phyloP scores from a whole-genome alignment of 805 yeast species.

The Kodamaea fukazawae region DNA sequence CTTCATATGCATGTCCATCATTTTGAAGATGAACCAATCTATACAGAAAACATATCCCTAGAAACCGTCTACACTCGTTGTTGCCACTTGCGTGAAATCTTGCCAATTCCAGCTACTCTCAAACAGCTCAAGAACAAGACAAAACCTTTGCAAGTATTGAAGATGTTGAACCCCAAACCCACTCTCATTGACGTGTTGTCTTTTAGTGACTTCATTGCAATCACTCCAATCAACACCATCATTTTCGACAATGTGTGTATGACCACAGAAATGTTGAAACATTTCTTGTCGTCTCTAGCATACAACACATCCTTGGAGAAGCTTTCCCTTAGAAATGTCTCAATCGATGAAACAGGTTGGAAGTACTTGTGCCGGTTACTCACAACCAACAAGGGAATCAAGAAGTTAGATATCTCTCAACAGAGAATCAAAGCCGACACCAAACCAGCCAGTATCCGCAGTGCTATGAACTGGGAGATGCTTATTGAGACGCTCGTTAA shows the following conservation, averaged over 20 bases:
- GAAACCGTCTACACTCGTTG: conserved; percentile 51
- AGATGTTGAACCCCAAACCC: conserved; percentile 57
- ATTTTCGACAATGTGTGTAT: conserved; percentile 57
- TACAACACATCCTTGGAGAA: conserved; percentile 47
- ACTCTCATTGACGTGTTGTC: conserved; percentile 56
- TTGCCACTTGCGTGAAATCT: conserved; percentile 48
- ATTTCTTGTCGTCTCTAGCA: conserved; percentile 46
- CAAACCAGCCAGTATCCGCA: conserved; percentile 34
- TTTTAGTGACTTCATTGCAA: conserved; percentile 55
- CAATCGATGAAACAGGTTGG: conserved; percentile 55
- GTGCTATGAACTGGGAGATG: conserved; percentile 53
- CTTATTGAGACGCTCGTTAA: conserved; percentile 40
- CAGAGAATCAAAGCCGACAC: conserved; percentile 50
- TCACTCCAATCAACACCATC: conserved; percentile 53
- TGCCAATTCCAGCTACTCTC: conserved; percentile 50
- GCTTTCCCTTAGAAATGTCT: conserved; percentile 53
- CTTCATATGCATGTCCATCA: conserved; percentile 58
- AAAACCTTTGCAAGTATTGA: conserved; percentile 52
- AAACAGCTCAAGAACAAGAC: conserved; percentile 52
- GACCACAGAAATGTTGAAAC: conserved; percentile 52
- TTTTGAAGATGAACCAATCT: conserved; percentile 27
- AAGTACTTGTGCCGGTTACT: conserved; percentile 47
- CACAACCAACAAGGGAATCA: conserved; percentile 39
- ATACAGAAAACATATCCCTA: conserved; percentile 16
- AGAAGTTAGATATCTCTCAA: conserved; percentile 56